Conservation (phyloP, 2,329 filamentous ascomycete genomes). For the Chaetothyriales sp. region DNA sequence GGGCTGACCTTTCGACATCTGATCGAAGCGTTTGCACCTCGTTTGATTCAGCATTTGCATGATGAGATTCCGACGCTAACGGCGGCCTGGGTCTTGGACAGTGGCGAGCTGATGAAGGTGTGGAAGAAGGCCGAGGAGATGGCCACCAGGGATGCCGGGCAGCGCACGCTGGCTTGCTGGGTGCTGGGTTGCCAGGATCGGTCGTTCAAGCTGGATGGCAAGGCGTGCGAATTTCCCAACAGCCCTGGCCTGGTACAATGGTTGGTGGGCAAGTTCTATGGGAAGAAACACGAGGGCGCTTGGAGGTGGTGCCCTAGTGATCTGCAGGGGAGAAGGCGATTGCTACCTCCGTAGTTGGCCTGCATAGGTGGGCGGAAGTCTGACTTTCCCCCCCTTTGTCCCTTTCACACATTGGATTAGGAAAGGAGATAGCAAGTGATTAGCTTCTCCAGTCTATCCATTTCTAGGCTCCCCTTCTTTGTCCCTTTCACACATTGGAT, state of each 20-base stretch:
- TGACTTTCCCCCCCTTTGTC: no score
- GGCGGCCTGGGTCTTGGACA: constrained; percentile 12
- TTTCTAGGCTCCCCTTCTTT: background rate
- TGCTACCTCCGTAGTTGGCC: constrained; percentile 2
- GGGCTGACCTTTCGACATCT: constrained; percentile 14
- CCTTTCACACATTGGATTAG: no score
- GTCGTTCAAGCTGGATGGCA: constrained; percentile 14
- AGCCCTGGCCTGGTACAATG: constrained; percentile 6
- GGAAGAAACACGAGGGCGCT: constrained; percentile 10
- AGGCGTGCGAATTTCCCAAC: constrained; percentile 6
- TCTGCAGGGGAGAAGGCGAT: constrained; percentile 10
- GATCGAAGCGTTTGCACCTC: constrained; percentile 15
- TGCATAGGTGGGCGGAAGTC: background rate
- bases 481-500: no score
- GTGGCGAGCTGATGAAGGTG: constrained; percentile 12
- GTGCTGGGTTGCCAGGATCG: constrained; percentile 17
- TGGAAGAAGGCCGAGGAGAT: constrained; percentile 14
- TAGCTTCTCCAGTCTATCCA: background rate
- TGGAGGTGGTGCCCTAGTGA: constrained; percentile 16
- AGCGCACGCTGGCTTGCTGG: constrained; percentile 12
- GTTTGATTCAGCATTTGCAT: constrained; percentile 18
- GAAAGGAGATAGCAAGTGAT: no score
- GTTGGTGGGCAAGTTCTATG: constrained; percentile 12
- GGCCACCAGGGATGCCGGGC: constrained; percentile 4
- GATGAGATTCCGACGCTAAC: constrained; percentile 17